A percentile compares a stretch with the other conserved stretches of the same genome.
Conservation (phyloP, 139 green algal species). For the Zygnema circumcarinatum region DNA sequence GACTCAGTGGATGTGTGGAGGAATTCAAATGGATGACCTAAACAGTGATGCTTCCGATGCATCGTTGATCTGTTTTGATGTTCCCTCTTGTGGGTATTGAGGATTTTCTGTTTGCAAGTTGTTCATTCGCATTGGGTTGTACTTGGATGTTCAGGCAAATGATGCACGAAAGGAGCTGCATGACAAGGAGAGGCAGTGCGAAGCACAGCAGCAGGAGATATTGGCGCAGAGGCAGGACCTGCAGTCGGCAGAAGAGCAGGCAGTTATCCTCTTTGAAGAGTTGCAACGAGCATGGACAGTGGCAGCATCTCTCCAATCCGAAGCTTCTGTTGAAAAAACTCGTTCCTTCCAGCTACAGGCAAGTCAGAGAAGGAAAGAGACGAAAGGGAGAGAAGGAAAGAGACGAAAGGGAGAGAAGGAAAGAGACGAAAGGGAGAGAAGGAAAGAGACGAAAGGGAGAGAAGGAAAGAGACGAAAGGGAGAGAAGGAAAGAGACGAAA, state of each 20-base stretch:
- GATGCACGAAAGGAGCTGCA: constrained; percentile 43
- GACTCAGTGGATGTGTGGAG: too few species aligned
- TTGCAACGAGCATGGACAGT: constrained; percentile 35
- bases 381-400: neutral
- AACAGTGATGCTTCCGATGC: too few species aligned
- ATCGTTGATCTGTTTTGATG: too few species aligned
- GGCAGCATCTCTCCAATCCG: constrained; percentile 3
- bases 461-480: too few species aligned
- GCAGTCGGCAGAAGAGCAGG: constrained; percentile 13
- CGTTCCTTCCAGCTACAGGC: constrained; percentile 24
- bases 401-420: neutral
- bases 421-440: neutral
- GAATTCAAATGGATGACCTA: too few species aligned
- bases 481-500: too few species aligned
- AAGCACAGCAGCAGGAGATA: constrained; percentile 40
- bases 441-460: too few species aligned
- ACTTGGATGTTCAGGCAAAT: too few species aligned
- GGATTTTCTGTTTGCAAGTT: too few species aligned
- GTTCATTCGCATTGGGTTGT: too few species aligned
- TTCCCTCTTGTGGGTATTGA: too few species aligned
- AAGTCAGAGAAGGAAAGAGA: neutral
- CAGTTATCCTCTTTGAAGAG: constrained; percentile 38
- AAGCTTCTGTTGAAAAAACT: neutral
- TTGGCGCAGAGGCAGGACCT: constrained; percentile 8
- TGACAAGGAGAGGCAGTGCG: constrained; percentile 51